Evolutionary conservation across 306 rosid species (phyloP).

Genomic region (Gillenia trifoliata): DNA sequence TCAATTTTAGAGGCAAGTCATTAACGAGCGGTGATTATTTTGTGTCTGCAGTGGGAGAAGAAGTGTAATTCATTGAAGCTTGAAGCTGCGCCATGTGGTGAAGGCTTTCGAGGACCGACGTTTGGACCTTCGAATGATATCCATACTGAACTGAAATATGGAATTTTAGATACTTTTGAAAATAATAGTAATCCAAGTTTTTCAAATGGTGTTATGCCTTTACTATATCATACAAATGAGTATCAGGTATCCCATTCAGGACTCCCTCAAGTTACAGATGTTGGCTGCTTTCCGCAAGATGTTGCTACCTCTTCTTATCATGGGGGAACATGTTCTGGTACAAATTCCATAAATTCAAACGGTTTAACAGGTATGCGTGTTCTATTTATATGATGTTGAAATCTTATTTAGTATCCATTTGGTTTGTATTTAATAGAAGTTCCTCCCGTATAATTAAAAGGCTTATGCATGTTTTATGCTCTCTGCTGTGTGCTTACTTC

Average conservation of each 20-base stretch:
- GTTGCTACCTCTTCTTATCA: slow-evolving; percentile 28
- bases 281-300: slow-evolving; percentile 27
- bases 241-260: slow-evolving; percentile 76
- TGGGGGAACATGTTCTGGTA: slow-evolving; percentile 31
- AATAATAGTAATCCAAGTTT: slow-evolving; percentile 52
- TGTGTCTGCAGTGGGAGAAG: slow-evolving; percentile 79
- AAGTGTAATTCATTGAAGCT: slow-evolving; percentile 39
- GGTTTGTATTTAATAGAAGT: neutral
- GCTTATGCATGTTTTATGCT: slow-evolving; percentile 7
- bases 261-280: slow-evolving; percentile 32
- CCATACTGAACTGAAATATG: slow-evolving; percentile 68
- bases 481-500: slow-evolving; percentile 22
- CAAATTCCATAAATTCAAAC: slow-evolving; percentile 30
- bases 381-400: slow-evolving; percentile 11
- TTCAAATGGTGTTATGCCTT: slow-evolving; percentile 86
- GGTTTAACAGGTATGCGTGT: slow-evolving; percentile 40
- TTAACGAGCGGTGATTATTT: slow-evolving; percentile 18
- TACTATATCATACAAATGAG: slow-evolving; percentile 84
- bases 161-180: slow-evolving; percentile 63
- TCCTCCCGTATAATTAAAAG: slow-evolving; percentile 13
- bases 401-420: slow-evolving; percentile 1
- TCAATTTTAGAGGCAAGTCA: neutral
- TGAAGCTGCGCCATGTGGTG: slow-evolving; percentile 35
- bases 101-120: slow-evolving; percentile 26
- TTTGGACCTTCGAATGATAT: slow-evolving; percentile 72